Evolutionary conservation across 352 stramenopile genomes (phyloP).

Genomic region (Chrysophaeum taylorii): DNA sequence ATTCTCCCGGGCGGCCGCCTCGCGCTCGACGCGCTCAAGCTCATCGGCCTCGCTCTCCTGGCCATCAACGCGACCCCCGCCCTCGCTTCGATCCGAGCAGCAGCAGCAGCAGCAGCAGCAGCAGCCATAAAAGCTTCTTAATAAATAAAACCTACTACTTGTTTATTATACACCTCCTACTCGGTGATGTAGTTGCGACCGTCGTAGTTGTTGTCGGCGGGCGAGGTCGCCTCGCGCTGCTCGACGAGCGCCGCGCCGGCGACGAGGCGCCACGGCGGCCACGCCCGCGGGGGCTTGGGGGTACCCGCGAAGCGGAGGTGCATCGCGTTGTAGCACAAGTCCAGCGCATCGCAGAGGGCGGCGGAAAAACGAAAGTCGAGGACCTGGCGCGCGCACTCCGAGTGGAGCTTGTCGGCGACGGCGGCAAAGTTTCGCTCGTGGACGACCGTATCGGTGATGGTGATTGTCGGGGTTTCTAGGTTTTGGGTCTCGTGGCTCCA

Average conservation of each 20-base stretch:
- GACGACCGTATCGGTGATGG: conserved; percentile 18
- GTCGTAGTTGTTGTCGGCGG: conserved; percentile 5
- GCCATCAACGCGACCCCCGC: too few species aligned
- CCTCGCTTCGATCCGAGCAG: too few species aligned
- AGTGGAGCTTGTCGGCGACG: conserved; percentile 17
- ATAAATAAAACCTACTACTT: too few species aligned
- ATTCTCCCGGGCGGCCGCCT: too few species aligned
- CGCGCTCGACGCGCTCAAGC: too few species aligned
- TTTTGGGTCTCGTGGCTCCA: conserved; percentile 31
- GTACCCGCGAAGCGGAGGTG: background rate
- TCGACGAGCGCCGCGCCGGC: background rate
- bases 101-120: too few species aligned
- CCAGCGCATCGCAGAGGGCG: background rate
- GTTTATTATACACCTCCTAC: background rate
- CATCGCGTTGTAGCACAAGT: background rate
- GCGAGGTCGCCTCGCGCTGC: background rate
- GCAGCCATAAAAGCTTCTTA: too few species aligned
- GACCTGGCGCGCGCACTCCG: conserved; percentile 12
- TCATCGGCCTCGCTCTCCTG: too few species aligned
- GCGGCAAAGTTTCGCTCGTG: conserved; percentile 12
- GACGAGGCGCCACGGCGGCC: background rate
- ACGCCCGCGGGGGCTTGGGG: background rate
- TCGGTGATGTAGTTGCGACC: conserved; percentile 11
- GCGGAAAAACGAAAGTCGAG: background rate
- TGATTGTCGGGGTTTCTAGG: conserved; percentile 20